phyloP scores from a whole-genome alignment of 31 red algal genomes.

The Porphyra umbilicalis region DNA sequence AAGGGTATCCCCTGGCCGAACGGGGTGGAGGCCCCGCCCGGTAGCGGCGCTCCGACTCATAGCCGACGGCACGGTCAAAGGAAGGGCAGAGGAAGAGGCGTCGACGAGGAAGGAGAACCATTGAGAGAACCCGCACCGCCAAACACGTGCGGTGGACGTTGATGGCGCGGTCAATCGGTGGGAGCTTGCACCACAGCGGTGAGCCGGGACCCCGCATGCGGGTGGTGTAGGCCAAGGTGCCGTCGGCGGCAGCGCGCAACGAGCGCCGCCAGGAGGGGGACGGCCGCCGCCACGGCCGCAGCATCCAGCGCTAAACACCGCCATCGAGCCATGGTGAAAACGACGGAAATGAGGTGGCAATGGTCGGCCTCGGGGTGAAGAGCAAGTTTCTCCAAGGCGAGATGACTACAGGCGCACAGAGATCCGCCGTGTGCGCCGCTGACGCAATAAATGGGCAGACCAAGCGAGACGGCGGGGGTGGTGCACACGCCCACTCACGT shows the following conservation, averaged over 20 bases:
- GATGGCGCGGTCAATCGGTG: not conserved
- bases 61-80: not conserved
- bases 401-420: no score
- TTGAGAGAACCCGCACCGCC: not conserved
- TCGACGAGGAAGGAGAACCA: not conserved
- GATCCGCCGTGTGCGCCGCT: no score
- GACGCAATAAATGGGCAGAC: no score
- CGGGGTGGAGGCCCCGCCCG: constrained; percentile 76
- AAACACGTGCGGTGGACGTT: not conserved
- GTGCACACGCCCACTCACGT: no score
- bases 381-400: no score
- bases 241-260: not conserved
- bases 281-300: no score
- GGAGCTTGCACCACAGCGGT: not conserved
- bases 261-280: no score
- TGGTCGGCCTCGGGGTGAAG: no score
- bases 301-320: no score
- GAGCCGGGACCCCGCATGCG: not conserved
- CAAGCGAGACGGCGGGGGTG: no score
- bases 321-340: no score
- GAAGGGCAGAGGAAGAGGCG: not conserved
- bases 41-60: constrained; percentile 45
- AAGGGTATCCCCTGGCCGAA: constrained; percentile 65
- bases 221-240: not conserved
- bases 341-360: no score